Base-by-base conservation (phyloP, 768 basidiomycete species). In the Auriscalpium microsporum region DNA sequence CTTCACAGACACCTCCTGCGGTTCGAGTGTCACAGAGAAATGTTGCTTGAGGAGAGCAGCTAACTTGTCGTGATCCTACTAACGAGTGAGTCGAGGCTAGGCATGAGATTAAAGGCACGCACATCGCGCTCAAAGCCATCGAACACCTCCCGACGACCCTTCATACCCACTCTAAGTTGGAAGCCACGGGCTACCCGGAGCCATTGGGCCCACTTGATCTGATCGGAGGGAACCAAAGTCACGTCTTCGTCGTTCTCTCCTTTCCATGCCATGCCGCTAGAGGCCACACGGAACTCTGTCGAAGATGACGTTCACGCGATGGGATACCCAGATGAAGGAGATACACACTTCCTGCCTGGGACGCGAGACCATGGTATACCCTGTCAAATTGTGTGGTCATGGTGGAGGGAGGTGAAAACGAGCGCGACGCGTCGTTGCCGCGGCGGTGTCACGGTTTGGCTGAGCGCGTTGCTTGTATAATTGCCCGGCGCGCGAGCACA, bases 71-170 rank as follows among this genome's bases (percentile, higher is more conserved):
- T 28, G 28, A 28, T 28, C 28, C 28, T 28, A 28, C 28, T 4
- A 28, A 28, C 28, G 28, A 28, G 28, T 28, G 28, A 28, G 28
- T 28, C 28, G 28, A 28, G 28, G 28, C 28, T 28, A 35, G 38
- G 52, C 58, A 53, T 53, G 46, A 50, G 45, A 53, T 28, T 17
- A 40, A 11, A 19, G 17, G 37, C 47, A 70, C 79, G 58, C 61
- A 94, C 94, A 74, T 96, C 94, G 56, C 91, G 80, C 68, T 81
- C 71, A 72, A 99, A 97, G 10, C 94, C 94, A 58, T 98, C 96
- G 64, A 97, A 97, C n/a, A 78, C 86, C 62, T 90, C 86, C 63
- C 82, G 78, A 47, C 79, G 77, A 66, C 85, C 78, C 69, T 91
- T 83, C 66, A 94, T 71, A 8, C 86, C 89, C 36, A 97, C 72